Evolutionary conservation across 306 rosid genomes (phyloP), one percentile per base, ranked within the genome.

Genomic region (Corylus avellana): DNA sequence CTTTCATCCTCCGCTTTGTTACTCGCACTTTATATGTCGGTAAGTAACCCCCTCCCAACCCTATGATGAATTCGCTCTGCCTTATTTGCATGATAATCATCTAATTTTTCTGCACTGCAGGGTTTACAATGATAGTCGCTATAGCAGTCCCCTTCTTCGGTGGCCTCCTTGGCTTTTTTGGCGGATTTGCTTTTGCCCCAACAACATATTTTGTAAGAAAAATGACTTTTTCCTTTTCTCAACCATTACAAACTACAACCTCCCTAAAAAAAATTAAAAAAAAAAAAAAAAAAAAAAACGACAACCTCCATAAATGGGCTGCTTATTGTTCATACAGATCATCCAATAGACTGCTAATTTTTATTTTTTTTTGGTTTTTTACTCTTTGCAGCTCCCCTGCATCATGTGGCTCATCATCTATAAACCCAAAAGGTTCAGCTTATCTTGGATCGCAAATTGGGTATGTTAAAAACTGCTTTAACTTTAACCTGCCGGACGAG

Each of bases 141-240:
- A 88, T 94, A 10, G 83, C 91, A 9, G 4, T 94, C 46, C 98
- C 98, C 1, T 94, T 94, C 89, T 94, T 94, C 7, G 89, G 97
- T 49, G 83, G 93, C 18, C 92, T 94, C 76, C 96, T 94, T 20
- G 98, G 98, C 83, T 89, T 94, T 84, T 84, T 94, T 4, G 98
- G 95, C 70, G 98, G 98, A 57, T 88, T 94, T 73, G 98, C 92
- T 75, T 90, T 94, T 76, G 94, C 97, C 76, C 98, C 98, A 61
- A 88, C 97, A 42, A 85, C 98, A 42, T 94, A 90, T 83, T 94
- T 76, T 7, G 97, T 94, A 86, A 92, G 92, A 20, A 81, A 76
- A 74, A 32, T 2, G 9, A 2, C 32, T 16, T 25, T 22, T n/a
- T 11, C 12, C 7, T 17, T 5, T 66, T 25, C 49, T 37, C 8